These are phyloP conservation scores for Cryptococcus sp. DNA, from an alignment of 1,284 basidiomycete genomes.

Conservation along the genomic window DNA sequence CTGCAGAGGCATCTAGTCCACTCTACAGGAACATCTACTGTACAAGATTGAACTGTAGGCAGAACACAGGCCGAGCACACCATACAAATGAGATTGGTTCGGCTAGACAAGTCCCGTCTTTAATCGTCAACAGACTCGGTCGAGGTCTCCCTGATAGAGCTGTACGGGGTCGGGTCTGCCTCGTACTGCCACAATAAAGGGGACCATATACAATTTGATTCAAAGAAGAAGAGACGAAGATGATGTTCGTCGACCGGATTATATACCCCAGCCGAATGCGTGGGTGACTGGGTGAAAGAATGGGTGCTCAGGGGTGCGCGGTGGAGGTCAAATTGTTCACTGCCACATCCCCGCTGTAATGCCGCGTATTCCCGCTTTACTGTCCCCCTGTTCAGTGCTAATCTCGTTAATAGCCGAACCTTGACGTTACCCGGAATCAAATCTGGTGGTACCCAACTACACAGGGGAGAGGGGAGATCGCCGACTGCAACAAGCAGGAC, in stretches of 20 bases:
- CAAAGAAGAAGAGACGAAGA: conserved; percentile 17
- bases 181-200: conserved; percentile 34
- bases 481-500: no score
- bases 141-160: conserved; percentile 41
- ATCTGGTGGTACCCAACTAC: no score
- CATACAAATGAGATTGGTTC: conserved; percentile 20
- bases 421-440: no score
- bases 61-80: conserved; percentile 46
- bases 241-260: no score
- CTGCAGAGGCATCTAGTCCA: no score
- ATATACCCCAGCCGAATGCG: no score
- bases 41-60: conserved; percentile 32
- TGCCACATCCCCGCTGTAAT: no score
- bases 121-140: conserved; percentile 15
- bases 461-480: no score
- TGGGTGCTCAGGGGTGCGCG: neutral
- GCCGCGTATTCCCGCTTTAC: no score
- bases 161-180: conserved; percentile 15
- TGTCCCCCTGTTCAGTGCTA: no score
- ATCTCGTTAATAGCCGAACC: no score
- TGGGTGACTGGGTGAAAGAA: no score
- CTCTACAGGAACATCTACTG: conserved; percentile 8
- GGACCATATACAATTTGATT: conserved; percentile 39
- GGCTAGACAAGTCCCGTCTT: conserved; percentile 33
- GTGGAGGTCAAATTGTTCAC: neutral